Conservation (phyloP, 2,329 filamentous ascomycete genomes). For the Nemania sp. region DNA sequence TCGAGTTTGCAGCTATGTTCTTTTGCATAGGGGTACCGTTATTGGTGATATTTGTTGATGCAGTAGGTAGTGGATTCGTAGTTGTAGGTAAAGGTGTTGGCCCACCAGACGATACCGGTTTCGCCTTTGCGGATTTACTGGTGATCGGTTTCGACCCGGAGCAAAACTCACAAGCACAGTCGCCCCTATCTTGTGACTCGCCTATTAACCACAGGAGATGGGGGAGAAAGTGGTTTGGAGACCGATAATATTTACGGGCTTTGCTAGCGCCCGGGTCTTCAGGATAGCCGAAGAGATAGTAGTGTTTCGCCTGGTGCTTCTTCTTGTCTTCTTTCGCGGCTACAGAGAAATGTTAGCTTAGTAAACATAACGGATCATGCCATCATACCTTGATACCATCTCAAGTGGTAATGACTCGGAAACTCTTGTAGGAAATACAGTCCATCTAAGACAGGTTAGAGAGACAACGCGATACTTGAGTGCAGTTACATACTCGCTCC, state of each 20-base stretch:
- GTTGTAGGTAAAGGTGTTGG: slow-evolving; percentile 6
- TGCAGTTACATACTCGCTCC: slow-evolving; percentile 28
- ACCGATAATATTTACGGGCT: slow-evolving; percentile 42
- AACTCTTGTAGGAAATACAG: slow-evolving; percentile 38
- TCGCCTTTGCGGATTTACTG: slow-evolving; percentile 30
- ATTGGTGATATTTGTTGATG: slow-evolving; percentile 2
- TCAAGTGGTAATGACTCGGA: slow-evolving; percentile 38
- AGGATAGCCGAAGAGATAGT: slow-evolving; percentile 47
- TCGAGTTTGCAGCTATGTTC: slow-evolving; percentile 1
- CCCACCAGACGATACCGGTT: slow-evolving; percentile 6
- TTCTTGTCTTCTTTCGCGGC: slow-evolving; percentile 34
- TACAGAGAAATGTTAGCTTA: slow-evolving; percentile 17
- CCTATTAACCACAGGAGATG: slow-evolving; percentile 46
- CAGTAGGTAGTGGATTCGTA: slow-evolving; percentile 1
- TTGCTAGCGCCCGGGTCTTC: slow-evolving; percentile 31
- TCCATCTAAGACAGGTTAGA: slow-evolving; percentile 33
- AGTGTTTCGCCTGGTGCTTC: slow-evolving; percentile 35
- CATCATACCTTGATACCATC: slow-evolving; percentile 39
- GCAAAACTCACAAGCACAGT: slow-evolving; percentile 44
- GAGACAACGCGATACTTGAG: background rate
- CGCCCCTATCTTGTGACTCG: slow-evolving; percentile 36
- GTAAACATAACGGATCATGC: background rate
- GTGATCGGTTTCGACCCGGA: slow-evolving; percentile 34
- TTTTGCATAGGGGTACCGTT: slow-evolving; percentile 1
- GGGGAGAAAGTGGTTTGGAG: slow-evolving; percentile 44